Percentiles rank a stretch among this genome's conserved stretches.
Evolutionary conservation across 1,284 basidiomycete genomes (phyloP).

Genomic region (Meripilus lineatus): DNA sequence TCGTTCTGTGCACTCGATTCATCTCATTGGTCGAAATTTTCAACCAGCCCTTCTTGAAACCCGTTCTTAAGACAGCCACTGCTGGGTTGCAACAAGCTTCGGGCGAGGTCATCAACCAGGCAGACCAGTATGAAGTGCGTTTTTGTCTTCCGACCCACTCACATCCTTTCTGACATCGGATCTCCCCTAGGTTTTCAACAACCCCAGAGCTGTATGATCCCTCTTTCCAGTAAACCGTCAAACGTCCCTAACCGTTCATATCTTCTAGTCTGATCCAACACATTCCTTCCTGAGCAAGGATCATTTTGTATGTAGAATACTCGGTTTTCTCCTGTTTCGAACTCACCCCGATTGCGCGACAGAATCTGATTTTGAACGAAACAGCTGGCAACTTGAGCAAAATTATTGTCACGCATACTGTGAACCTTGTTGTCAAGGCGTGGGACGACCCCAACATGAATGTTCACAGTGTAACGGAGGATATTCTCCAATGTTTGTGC

Average conservation of each 20-base stretch:
- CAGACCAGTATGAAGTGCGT: slow-evolving; percentile 72
- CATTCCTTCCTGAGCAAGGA: slow-evolving; percentile 83
- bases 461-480: slow-evolving; percentile 56
- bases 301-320: slow-evolving; percentile 55
- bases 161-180: background rate
- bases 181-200: slow-evolving; percentile 60
- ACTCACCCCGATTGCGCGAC: background rate
- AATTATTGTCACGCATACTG: slow-evolving; percentile 59
- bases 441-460: slow-evolving; percentile 76
- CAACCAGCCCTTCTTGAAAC: slow-evolving; percentile 71
- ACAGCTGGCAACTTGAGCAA: slow-evolving; percentile 75
- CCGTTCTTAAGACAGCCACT: slow-evolving; percentile 65
- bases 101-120: slow-evolving; percentile 72
- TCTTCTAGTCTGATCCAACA: slow-evolving; percentile 71
- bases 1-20: background rate
- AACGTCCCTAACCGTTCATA: too few species aligned
- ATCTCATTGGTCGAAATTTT: slow-evolving; percentile 18
- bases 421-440: slow-evolving; percentile 66
- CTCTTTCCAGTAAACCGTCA: too few species aligned
- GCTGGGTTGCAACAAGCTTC: slow-evolving; percentile 55
- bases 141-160: background rate
- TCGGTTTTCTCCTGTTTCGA: slow-evolving; percentile 2
- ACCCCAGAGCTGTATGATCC: slow-evolving; percentile 59
- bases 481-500: slow-evolving; percentile 71
- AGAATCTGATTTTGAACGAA: slow-evolving; percentile 76